These are phyloP conservation scores for Rubroboletus pulcherrimus DNA, from an alignment of 768 basidiomycete species.

Conservation along the genomic window DNA sequence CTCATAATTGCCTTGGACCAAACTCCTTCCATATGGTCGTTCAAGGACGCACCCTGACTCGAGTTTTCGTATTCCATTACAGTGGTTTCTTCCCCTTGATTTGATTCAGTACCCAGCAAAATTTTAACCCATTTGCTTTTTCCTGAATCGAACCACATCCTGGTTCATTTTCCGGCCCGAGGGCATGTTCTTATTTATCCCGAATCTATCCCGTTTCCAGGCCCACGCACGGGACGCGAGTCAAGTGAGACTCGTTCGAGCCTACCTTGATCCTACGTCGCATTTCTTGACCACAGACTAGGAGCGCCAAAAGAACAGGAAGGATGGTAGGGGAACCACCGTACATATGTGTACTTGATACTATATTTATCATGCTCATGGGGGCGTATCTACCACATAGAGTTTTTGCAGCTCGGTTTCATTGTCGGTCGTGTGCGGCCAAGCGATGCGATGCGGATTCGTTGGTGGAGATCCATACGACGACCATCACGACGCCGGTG, in stretches of 20 bases:
- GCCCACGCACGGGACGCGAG: conserved; percentile 2
- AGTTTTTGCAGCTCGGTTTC: conserved; percentile 1
- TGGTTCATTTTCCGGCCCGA: conserved; percentile 10
- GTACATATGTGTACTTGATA: conserved; percentile 22
- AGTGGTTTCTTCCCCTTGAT: conserved; percentile 12
- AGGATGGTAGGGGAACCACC: background rate
- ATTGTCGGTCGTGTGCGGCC: background rate
- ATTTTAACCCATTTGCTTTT: conserved; percentile 13
- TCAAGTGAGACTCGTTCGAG: background rate
- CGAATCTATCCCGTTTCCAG: conserved; percentile 18
- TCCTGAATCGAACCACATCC: conserved; percentile 17
- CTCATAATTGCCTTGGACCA: conserved; percentile 32
- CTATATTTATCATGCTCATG: conserved; percentile 19
- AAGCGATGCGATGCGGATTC: conserved; percentile 1
- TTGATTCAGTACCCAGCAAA: conserved; percentile 18
- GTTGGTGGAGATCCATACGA: conserved; percentile 11
- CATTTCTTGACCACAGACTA: conserved; percentile 4
- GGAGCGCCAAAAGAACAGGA: conserved; percentile 6
- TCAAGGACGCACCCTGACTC: conserved; percentile 19
- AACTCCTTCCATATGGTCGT: conserved; percentile 17
- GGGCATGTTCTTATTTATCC: conserved; percentile 24
- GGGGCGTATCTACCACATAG: conserved; percentile 12
- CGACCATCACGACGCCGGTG: too few relatives aligned
- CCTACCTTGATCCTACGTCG: background rate
- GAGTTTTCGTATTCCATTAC: conserved; percentile 20